Evolutionary conservation across 768 basidiomycete genomes (phyloP), one percentile per base, ranked within the genome.

Genomic region (Tricholoma bakamatsutake): DNA sequence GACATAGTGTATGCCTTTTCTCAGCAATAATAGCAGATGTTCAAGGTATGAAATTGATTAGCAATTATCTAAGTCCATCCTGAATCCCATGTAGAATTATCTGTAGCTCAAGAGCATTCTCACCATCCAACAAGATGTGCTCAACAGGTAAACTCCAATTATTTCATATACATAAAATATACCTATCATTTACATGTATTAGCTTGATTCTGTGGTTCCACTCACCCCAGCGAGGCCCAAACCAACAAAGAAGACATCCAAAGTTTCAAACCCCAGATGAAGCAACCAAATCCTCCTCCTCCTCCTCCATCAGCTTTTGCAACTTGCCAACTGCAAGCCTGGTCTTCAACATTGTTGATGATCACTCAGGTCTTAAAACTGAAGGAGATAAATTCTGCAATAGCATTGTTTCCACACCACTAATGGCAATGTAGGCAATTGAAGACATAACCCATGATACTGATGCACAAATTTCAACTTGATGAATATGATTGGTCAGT

Each of bases 321-420:
- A 43, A 43, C 42, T 43, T 3, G 21, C 42, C 42, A 43, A 43
- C 21, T 43, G 9, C 42, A 43, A 43, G 42, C 42, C 42, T 43
- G 42, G 24, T 43, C 10, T 43, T 24, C 42, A 43, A 21, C 21
- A 12, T 24, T 10, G 42, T 43, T 67, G n/a, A 71, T 71, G 69
- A 62, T 69, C 56, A 64, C 68, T 10, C 61, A 64, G 11, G 68
- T 64, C 10, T 24, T 70, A 15, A 28, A 62, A 24, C 57, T 66
- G 35, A 57, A 58, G 28, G 51, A 53, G 35, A 66, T 69, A 59
- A 11, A 59, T 61, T 17, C 11, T n/a, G 34, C 4, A 30, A 56
- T 51, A 10, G 46, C 46, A 31, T 43, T 42, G 31, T 49, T 43
- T 37, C 27, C 50, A 35, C 7, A 31, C 33, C 11, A 17, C 33